These are phyloP conservation scores for Fennellomyces sp. DNA, from an alignment of 371 early-diverging fungal genomes.

Conservation along the genomic window DNA sequence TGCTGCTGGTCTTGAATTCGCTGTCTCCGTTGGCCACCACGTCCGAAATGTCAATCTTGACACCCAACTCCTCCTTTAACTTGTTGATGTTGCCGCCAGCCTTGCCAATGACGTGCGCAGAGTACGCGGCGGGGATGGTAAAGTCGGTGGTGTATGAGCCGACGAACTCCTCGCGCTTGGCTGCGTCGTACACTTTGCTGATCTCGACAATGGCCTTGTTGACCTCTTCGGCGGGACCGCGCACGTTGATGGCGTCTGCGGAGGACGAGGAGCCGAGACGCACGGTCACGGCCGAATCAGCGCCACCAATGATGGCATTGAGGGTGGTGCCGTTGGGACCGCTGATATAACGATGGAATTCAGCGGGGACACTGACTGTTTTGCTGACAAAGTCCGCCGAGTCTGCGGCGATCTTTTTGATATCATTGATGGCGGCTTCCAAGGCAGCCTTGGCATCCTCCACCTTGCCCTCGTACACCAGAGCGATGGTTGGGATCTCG, in stretches of 20 bases:
- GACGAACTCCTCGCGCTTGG: slow-evolving; percentile 70
- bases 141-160: slow-evolving; percentile 72
- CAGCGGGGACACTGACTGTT: slow-evolving; percentile 64
- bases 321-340: slow-evolving; percentile 76
- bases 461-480: slow-evolving; percentile 76
- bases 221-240: slow-evolving; percentile 82
- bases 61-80: slow-evolving; percentile 76
- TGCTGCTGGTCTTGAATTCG: slow-evolving; percentile 24
- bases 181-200: slow-evolving; percentile 62
- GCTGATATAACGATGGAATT: slow-evolving; percentile 79
- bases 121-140: slow-evolving; percentile 68
- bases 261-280: slow-evolving; percentile 65
- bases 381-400: slow-evolving; percentile 75
- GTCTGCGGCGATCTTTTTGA: slow-evolving; percentile 61
- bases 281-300: slow-evolving; percentile 66
- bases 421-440: slow-evolving; percentile 65
- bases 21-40: slow-evolving; percentile 34
- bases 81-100: slow-evolving; percentile 81
- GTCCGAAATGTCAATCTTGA: slow-evolving; percentile 79
- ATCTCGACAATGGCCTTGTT: slow-evolving; percentile 69
- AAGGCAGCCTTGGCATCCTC: slow-evolving; percentile 62
- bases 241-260: slow-evolving; percentile 70
- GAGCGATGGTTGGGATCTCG: slow-evolving; percentile 34
- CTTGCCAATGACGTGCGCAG: slow-evolving; percentile 90
- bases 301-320: slow-evolving; percentile 59